Evolutionary conservation across 345 rosid species (phyloP), one percentile per base, ranked within the genome.

Genomic region (Microcos paniculata): DNA sequence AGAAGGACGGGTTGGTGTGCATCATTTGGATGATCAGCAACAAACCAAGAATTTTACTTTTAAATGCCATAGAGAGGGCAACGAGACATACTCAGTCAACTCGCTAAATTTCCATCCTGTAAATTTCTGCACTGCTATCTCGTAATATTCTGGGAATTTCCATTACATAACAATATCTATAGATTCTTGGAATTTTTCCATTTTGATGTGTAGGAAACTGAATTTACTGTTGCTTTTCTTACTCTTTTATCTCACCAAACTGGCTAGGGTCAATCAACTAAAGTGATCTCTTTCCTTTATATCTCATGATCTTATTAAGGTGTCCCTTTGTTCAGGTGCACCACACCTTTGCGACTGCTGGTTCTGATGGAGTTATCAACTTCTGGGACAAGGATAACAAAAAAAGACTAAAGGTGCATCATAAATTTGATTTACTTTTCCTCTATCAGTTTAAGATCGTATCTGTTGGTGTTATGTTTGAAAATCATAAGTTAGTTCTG

Each of bases 331-430:
- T 84, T 48, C 81, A 96, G 99, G 85, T 90, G 71, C 93, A 90
- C 78, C 98, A 93, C 77, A 96, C 98, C 11, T 93, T 96, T 87
- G 96, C 99, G 23, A 96, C 99, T 38, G 93, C 99, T 74, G 98
- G 99, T 51, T 96, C 99, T 12, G 97, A 96, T 82, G 99, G 98
- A 59, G 92, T 94, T 62, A 91, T 93, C 83, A 91, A 91, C 74
- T 96, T 96, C 80, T 93, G 99, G 99, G 98, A 96, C 86, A 96
- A 96, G 87, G 98, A 96, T 79, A 95, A 97, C 74, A 95, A 95
- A 79, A 98, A 95, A 77, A 87, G 98, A 73, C 92, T 95, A n/a
- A 95, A 95, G 99, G 99, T 92, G 51, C 49, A 23, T 21, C 9
- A 18, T 23, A 31, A 3, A n/a, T 38, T 19, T 43, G 21, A 18